Conservation (phyloP, 176 grass and related monocot genomes). For the Carex scoparia region DNA sequence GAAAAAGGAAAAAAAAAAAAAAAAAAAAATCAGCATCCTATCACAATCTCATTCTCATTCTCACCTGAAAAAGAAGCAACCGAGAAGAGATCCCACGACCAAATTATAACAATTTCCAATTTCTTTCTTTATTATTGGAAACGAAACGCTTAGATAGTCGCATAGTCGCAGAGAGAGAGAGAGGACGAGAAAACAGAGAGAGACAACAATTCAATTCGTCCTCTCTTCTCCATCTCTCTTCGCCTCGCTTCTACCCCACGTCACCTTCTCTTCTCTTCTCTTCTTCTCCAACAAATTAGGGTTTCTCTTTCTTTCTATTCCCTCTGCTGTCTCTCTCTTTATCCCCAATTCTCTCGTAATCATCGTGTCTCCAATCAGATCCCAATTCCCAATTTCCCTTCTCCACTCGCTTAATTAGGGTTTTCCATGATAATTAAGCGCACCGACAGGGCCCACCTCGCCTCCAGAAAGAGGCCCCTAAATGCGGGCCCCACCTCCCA, state of each 20-base stretch:
- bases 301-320: neutral
- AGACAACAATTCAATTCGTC: conserved; percentile 27
- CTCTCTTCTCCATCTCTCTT: neutral
- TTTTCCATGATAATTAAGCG: conserved; percentile 90
- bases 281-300: conserved; percentile 17
- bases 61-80: conserved; percentile 24
- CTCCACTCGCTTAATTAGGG: conserved; percentile 14
- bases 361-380: neutral
- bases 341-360: neutral
- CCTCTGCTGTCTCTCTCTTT: neutral
- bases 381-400: conserved; percentile 4
- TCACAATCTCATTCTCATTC: neutral
- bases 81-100: conserved; percentile 21
- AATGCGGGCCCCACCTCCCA: conserved; percentile 52
- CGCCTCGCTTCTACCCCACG: neutral
- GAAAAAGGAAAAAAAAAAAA: conserved; percentile 4
- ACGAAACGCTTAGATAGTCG: conserved; percentile 30
- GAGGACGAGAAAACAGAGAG: conserved; percentile 26
- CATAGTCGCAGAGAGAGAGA: conserved; percentile 32
- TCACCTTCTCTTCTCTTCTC: conserved; percentile 5
- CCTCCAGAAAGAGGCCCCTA: conserved; percentile 51
- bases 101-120: neutral
- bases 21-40: neutral
- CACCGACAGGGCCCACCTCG: conserved; percentile 62
- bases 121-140: conserved; percentile 21